These are phyloP conservation scores for Pythium pyrilobum DNA, from an alignment of 352 stramenopile genomes.

Conservation along the genomic window DNA sequence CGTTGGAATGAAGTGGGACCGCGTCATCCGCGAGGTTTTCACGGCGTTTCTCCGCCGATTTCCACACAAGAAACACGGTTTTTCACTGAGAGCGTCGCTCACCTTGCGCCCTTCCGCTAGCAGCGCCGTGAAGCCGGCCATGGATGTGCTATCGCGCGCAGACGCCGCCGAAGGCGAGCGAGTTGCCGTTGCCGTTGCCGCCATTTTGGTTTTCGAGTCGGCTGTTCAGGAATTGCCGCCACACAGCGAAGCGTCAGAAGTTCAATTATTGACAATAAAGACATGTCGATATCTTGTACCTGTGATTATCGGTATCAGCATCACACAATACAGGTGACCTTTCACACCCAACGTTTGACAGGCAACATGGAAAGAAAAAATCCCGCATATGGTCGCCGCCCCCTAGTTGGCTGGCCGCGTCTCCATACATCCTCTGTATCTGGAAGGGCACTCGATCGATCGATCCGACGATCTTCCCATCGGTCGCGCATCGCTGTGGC, in stretches of 20 bases:
- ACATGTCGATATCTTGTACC: neutral
- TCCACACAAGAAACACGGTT: neutral
- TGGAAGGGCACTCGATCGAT: too few relatives aligned
- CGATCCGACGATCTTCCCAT: too few relatives aligned
- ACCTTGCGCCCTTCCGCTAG: conserved; percentile 7
- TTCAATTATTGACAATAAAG: too few relatives aligned
- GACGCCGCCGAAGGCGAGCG: too few relatives aligned
- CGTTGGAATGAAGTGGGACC: too few relatives aligned
- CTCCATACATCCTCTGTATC: too few relatives aligned
- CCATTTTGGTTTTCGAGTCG: neutral
- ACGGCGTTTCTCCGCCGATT: neutral
- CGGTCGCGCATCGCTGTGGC: too few relatives aligned
- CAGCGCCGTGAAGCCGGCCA: conserved; percentile 1
- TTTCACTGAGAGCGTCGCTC: neutral
- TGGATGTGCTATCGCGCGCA: neutral
- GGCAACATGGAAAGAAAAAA: too few relatives aligned
- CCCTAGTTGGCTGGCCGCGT: too few relatives aligned
- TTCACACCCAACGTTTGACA: too few relatives aligned
- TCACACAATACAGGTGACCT: neutral
- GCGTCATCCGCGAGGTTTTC: neutral
- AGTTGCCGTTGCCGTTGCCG: conserved; percentile 1
- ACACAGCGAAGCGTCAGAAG: too few relatives aligned
- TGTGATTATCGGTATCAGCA: neutral
- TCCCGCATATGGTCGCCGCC: too few relatives aligned
- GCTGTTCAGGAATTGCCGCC: neutral